Evolutionary conservation across 2,329 filamentous ascomycete genomes (phyloP).

Genomic region (Orbilia oligospora): DNA sequence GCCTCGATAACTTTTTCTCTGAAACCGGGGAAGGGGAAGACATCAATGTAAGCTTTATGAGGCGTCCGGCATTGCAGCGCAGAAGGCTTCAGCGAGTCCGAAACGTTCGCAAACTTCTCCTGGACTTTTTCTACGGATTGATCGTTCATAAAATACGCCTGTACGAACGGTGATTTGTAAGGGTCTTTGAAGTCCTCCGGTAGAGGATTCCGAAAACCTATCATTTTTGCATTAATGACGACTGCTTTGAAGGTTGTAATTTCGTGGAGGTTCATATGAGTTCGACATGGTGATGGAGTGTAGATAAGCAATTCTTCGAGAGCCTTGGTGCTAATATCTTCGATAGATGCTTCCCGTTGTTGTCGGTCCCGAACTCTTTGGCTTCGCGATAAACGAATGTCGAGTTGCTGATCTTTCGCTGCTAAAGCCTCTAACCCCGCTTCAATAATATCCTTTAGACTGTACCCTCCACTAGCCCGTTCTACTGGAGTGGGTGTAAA

Average conservation of each 20-base stretch:
- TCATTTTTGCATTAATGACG: constrained; percentile 35
- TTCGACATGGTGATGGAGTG: constrained; percentile 21
- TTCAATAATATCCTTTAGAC: constrained; percentile 37
- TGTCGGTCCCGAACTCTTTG: not conserved
- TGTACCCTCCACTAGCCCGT: constrained; percentile 9
- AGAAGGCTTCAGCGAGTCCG: constrained; percentile 9
- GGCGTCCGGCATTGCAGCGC: constrained; percentile 45
- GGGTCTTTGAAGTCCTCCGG: constrained; percentile 54
- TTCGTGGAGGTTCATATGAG: constrained; percentile 7
- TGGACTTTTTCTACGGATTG: constrained; percentile 38
- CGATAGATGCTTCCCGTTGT: constrained; percentile 6
- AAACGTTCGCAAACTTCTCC: constrained; percentile 31
- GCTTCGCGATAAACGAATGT: constrained; percentile 31
- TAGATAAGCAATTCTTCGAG: constrained; percentile 28
- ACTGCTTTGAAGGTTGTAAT: constrained; percentile 40
- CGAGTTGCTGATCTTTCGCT: constrained; percentile 16
- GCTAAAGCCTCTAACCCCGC: constrained; percentile 45
- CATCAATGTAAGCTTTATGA: constrained; percentile 43
- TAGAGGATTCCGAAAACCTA: constrained; percentile 39
- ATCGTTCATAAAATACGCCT: constrained; percentile 46
- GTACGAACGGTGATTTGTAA: constrained; percentile 56
- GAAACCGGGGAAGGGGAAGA: constrained; percentile 46
- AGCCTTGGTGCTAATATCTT: constrained; percentile 16
- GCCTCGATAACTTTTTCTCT: constrained; percentile 37
- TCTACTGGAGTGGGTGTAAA: not conserved